phyloP scores from a whole-genome alignment of 495 filamentous ascomycete genomes.

The Xylaria nigripes region DNA sequence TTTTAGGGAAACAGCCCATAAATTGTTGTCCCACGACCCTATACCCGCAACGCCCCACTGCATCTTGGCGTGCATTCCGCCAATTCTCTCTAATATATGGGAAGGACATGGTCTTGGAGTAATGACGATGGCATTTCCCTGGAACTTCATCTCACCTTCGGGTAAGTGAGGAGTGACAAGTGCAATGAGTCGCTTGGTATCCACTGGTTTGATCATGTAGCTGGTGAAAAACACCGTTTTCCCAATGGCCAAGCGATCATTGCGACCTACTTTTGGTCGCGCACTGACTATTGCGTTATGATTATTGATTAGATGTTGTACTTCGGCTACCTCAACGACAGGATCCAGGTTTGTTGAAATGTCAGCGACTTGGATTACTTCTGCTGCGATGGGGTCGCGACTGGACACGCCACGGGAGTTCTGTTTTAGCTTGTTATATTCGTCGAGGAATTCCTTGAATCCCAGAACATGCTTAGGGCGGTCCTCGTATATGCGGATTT shows the following conservation, averaged over 20 bases:
- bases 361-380: conserved; percentile 85
- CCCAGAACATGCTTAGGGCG: conserved; percentile 55
- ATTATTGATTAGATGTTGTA: conserved; percentile 80
- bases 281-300: conserved; percentile 56
- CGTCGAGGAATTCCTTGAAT: conserved; percentile 73
- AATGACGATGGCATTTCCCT: conserved; percentile 90
- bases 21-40: conserved; percentile 61
- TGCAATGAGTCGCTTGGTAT: conserved; percentile 60
- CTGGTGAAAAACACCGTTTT: conserved; percentile 91
- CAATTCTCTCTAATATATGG: conserved; percentile 67
- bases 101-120: conserved; percentile 60
- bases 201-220: conserved; percentile 66
- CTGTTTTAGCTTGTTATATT: conserved; percentile 54
- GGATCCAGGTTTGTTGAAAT: conserved; percentile 69
- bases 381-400: conserved; percentile 57
- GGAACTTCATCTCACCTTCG: conserved; percentile 60
- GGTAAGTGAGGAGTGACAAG: conserved; percentile 54
- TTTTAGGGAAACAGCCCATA: conserved; percentile 77
- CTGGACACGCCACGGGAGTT: conserved; percentile 23
- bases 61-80: conserved; percentile 73
- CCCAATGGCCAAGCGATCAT: conserved; percentile 57
- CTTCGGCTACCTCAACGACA: conserved; percentile 69
- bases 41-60: conserved; percentile 75
- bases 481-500: conserved; percentile 65
- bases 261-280: conserved; percentile 21